These are phyloP conservation scores for Gloeopeniophorella convolvens DNA, from an alignment of 768 basidiomycete species.

Conservation along the genomic window DNA sequence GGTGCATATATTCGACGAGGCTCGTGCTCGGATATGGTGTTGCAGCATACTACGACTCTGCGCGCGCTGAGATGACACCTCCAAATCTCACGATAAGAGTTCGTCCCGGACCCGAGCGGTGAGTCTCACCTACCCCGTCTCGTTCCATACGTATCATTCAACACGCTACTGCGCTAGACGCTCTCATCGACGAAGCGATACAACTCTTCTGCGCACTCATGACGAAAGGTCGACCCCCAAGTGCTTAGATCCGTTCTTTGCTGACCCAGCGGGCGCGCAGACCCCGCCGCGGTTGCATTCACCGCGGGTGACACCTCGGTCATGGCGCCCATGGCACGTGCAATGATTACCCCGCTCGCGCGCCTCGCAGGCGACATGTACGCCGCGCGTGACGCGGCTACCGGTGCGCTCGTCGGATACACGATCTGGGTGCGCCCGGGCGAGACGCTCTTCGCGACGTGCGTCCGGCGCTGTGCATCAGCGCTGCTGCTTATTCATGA, in stretches of 20 bases:
- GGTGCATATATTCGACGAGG: too few species aligned
- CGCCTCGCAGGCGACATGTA: slow-evolving; percentile 7
- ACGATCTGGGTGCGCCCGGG: slow-evolving; percentile 14
- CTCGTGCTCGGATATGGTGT: too few species aligned
- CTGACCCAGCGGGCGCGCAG: background rate
- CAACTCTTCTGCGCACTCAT: background rate
- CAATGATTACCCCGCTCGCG: slow-evolving; percentile 2
- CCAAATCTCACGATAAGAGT: background rate
- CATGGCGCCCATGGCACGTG: background rate
- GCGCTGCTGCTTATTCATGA: too few species aligned
- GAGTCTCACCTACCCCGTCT: background rate
- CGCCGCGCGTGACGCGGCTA: slow-evolving; percentile 18
- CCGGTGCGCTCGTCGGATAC: slow-evolving; percentile 17
- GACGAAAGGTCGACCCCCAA: background rate
- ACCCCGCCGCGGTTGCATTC: background rate
- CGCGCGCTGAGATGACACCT: too few species aligned
- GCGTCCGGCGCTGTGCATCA: too few species aligned
- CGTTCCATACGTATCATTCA: background rate
- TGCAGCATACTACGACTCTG: too few species aligned
- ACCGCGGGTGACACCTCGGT: background rate
- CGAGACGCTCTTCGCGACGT: slow-evolving; percentile 16
- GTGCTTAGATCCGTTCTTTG: background rate
- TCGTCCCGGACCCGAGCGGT: background rate
- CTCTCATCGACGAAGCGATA: background rate
- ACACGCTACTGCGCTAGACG: background rate